phyloP scores from a whole-genome alignment of 2,329 filamentous ascomycete species.

The Fusarium praegraminearum region DNA sequence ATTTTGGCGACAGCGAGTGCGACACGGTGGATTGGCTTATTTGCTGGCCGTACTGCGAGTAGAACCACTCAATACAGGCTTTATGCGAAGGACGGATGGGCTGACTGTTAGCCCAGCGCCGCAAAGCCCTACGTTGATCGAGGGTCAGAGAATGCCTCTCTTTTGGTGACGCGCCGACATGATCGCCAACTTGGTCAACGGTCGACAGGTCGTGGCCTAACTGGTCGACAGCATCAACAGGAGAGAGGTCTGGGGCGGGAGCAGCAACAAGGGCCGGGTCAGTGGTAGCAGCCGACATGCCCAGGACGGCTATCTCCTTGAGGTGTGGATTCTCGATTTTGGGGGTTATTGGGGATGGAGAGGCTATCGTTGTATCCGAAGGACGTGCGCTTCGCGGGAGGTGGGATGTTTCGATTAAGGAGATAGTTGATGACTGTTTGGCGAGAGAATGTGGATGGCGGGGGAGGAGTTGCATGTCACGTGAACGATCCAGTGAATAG shows the following conservation, averaged over 20 bases:
- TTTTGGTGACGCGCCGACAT: slow-evolving; percentile 45
- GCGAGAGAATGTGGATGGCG: slow-evolving; percentile 49
- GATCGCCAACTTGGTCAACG: slow-evolving; percentile 24
- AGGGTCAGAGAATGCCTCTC: slow-evolving; percentile 72
- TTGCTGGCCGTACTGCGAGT: slow-evolving; percentile 66
- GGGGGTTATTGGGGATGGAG: slow-evolving; percentile 44
- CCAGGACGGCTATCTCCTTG: slow-evolving; percentile 48
- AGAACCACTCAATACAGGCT: slow-evolving; percentile 74
- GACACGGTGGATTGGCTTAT: slow-evolving; percentile 74
- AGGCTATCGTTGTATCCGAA: slow-evolving; percentile 58
- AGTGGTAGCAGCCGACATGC: slow-evolving; percentile 55
- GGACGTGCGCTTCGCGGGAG: slow-evolving; percentile 44
- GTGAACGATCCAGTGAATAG: slow-evolving; percentile 34
- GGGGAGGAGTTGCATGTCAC: slow-evolving; percentile 42
- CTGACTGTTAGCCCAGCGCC: slow-evolving; percentile 70
- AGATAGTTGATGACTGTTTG: slow-evolving; percentile 43
- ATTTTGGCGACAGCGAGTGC: slow-evolving; percentile 71
- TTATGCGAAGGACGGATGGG: slow-evolving; percentile 69
- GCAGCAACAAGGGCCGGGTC: slow-evolving; percentile 55
- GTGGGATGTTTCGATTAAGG: slow-evolving; percentile 55
- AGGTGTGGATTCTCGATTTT: slow-evolving; percentile 49
- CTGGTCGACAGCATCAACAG: slow-evolving; percentile 40
- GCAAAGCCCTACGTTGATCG: slow-evolving; percentile 70
- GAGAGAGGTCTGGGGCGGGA: slow-evolving; percentile 49
- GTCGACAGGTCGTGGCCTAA: slow-evolving; percentile 37